Conservation (phyloP, 441 rosid genomes). For the Macaranga tanarius region DNA sequence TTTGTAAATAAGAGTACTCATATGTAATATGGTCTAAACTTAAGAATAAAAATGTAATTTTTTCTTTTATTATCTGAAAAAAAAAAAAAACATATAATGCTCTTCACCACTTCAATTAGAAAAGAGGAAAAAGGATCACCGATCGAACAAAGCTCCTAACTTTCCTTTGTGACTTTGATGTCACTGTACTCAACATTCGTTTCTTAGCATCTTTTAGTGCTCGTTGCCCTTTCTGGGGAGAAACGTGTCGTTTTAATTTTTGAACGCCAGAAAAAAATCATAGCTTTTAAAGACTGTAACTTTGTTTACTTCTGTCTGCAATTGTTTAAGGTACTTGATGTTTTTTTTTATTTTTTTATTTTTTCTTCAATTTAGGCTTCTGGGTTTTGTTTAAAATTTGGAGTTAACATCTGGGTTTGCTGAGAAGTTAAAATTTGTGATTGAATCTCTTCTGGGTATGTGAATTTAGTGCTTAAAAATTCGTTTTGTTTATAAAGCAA, state of each 20-base stretch:
- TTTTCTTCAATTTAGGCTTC: constrained; percentile 25
- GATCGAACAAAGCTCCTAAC: constrained; percentile 9
- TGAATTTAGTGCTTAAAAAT: constrained; percentile 12
- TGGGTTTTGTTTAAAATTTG: constrained; percentile 33
- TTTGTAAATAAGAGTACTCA: too few relatives aligned
- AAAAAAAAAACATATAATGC: too few relatives aligned
- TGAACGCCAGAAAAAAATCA: background rate
- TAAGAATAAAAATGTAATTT: background rate
- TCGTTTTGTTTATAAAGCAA: constrained; percentile 3
- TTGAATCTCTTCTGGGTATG: constrained; percentile 23
- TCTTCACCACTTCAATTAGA: background rate
- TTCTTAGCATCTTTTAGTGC: background rate
- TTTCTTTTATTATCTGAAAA: background rate
- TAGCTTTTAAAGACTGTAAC: background rate
- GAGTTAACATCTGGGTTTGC: constrained; percentile 26
- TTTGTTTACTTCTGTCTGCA: background rate
- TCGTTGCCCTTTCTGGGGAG: background rate
- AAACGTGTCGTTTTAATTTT: background rate
- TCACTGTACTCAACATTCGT: background rate
- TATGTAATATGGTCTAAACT: too few relatives aligned
- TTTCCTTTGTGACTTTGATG: constrained; percentile 1
- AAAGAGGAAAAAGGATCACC: background rate
- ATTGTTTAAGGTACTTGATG: constrained; percentile 16
- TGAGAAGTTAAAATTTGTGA: constrained; percentile 28
- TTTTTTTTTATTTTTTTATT: constrained; percentile 16